Evolutionary conservation across 805 yeast species (phyloP), one percentile per base, ranked within the genome.

Genomic region (Starmera dryadoides): DNA sequence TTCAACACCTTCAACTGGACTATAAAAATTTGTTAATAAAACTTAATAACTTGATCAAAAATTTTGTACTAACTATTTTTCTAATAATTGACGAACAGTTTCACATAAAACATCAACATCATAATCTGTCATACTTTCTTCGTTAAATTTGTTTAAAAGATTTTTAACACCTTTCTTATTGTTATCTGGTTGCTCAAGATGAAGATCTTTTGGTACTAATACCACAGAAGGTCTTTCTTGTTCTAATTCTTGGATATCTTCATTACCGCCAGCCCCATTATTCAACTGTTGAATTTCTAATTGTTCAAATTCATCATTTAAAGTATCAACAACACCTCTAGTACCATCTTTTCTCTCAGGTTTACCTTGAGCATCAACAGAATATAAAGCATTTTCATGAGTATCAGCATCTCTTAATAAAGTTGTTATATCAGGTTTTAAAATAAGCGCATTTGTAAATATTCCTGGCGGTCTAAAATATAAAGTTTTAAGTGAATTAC

Each of bases 391-490:
- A 28, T 63, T 72, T 47, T 79, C 84, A 30, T 68, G 66, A 0
- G 50, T 56, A 28, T 74, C 73, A 3, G 82, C 77, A 54, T 81
- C 87, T 47, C 81, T 66, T 17, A 81, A 59, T n/a, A 81, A 59
- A 17, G 68, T 60, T 2, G 80, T 76, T 41, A 79, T 77, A 22
- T 67, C 65, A 11, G 78, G 77, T 36, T 64, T 59, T 20, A 67
- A 59, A 9, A 77, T 65, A 15, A 79, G 60, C 2, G 87, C 81
- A 49, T 81, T 81, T 30, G 82, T 75, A 55, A 81, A 81, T 4
- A 77, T 70, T 0, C 86, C 86, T 0, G 84, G 76, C 0, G 71
- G 66, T 17, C 67, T 57, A 55, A 80, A 80, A 39, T 73, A 62
- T 4, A 71, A 63, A 0, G 58, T 48, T 28, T 45, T 48, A 4